Percentiles rank a stretch among this genome's conserved stretches.
Evolutionary conservation across 495 filamentous ascomycete species (phyloP).

Genomic region (Durotheca rogersii): DNA sequence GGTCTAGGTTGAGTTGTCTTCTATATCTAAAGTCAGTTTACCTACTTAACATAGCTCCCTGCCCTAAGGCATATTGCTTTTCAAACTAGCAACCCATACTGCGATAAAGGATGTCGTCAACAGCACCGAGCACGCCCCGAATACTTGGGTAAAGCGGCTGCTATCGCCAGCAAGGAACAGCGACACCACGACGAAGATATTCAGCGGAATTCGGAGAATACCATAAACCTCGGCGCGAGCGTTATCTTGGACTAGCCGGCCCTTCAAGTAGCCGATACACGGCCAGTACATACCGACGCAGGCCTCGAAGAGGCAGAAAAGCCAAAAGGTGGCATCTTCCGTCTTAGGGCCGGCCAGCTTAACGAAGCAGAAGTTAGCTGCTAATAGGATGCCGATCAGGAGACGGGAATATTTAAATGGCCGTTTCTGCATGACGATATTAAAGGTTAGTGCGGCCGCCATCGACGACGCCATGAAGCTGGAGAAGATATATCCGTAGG

Average conservation of each 20-base stretch:
- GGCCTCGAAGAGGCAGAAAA: conserved; percentile 55
- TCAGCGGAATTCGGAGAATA: conserved; percentile 51
- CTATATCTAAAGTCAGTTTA: neutral
- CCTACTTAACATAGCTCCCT: neutral
- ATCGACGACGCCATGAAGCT: conserved; percentile 59
- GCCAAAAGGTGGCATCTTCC: conserved; percentile 52
- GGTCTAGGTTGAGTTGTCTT: neutral
- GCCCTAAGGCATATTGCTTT: conserved; percentile 29
- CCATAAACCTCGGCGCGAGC: conserved; percentile 55
- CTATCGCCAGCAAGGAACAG: conserved; percentile 48
- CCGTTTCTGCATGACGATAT: conserved; percentile 36
- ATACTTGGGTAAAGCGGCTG: conserved; percentile 35
- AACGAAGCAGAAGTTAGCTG: conserved; percentile 40
- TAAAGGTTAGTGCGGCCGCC: conserved; percentile 50
- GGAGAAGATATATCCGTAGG: conserved; percentile 59
- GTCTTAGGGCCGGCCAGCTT: conserved; percentile 41
- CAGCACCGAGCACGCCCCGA: conserved; percentile 40
- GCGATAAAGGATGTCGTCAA: conserved; percentile 35
- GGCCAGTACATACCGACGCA: conserved; percentile 58
- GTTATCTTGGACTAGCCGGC: conserved; percentile 49
- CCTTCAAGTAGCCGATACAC: conserved; percentile 51
- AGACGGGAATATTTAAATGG: conserved; percentile 33
- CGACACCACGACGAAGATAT: conserved; percentile 54
- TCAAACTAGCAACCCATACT: conserved; percentile 31
- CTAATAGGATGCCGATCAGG: conserved; percentile 40